Evolutionary conservation across 2,329 filamentous ascomycete genomes (phyloP), one percentile per base, ranked within the genome.

Genomic region (Metarhizium rileyi): DNA sequence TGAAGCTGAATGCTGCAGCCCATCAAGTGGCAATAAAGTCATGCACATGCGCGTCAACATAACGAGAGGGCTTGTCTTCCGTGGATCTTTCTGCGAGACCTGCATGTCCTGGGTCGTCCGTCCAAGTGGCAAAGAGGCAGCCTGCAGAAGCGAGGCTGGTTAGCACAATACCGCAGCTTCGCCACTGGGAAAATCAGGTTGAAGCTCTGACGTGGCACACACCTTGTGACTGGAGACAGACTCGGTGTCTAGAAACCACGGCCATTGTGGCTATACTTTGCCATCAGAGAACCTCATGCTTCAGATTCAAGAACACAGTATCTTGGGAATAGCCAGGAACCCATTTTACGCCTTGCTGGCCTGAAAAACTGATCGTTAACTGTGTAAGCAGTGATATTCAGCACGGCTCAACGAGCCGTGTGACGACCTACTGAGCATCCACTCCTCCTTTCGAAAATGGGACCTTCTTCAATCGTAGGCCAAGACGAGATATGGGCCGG

Each of bases 171-270:
- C 3, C 9, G 18, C n/a, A 59, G 61, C 69, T 70, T 63, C 67
- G 68, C 69, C 69, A 70, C 68, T 63, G 50, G 51, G 52, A 49
- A 52, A 52, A 55, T 27, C 30, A 33, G 42, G 38, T 47, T 56
- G 49, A 46, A 46, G 55, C 46, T 52, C 52, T 69, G 69, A 72
- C 70, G 70, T 73, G 70, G 69, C 70, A 69, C 53, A 50, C 58
- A 52, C 56, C 56, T 54, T 61, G 61, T 64, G 61, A 63, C 63
- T 64, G 61, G 55, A 54, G 53, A 16, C n/a, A 35, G 28, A 44
- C 38, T 38, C 20, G 36, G 45, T 27, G 52, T 53, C 55, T 58
- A 55, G 48, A 46, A 48, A 52, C 52, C 36, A 49, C 42, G 46
- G 48, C 49, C 42, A 38, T 43, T 55, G 56, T 56, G 56, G 53